Percentiles rank a stretch among this genome's conserved stretches.
phyloP scores from a whole-genome alignment of 306 rosid species.

The Herpetospermum pedunculosum region DNA sequence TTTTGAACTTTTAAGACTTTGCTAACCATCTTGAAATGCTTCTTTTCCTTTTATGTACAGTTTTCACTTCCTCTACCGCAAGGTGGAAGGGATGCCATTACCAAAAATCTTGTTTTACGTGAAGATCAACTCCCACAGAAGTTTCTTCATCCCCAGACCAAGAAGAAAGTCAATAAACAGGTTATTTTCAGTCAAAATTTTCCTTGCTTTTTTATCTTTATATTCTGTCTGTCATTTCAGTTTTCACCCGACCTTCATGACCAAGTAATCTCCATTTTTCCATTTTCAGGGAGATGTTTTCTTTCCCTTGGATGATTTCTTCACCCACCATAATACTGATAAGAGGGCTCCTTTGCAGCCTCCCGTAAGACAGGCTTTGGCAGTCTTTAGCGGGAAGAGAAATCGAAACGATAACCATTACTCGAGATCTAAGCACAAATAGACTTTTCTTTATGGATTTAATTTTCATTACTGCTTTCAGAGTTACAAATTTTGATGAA shows the following conservation, averaged over 20 bases:
- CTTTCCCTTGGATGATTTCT: constrained; percentile 34
- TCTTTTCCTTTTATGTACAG: constrained; percentile 33
- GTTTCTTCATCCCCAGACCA: constrained; percentile 68
- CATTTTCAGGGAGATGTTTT: constrained; percentile 52
- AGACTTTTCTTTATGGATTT: background rate
- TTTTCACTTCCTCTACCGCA: constrained; percentile 80
- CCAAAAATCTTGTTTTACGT: constrained; percentile 76
- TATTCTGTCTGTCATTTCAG: background rate
- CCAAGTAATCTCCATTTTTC: background rate
- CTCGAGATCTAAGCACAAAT: constrained; percentile 52
- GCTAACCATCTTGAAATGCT: background rate
- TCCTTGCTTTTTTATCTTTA: background rate
- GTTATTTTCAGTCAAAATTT: constrained; percentile 17
- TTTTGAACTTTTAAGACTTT: background rate
- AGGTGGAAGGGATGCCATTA: constrained; percentile 80
- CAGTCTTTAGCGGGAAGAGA: constrained; percentile 67
- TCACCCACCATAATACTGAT: constrained; percentile 52
- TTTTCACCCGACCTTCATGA: background rate
- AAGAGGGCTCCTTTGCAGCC: constrained; percentile 73
- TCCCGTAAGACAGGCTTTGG: constrained; percentile 66
- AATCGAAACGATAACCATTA: constrained; percentile 89
- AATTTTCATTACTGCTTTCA: background rate
- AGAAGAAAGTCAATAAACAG: constrained; percentile 61
- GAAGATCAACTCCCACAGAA: constrained; percentile 96
- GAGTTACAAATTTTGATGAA: background rate